A percentile compares a stretch with the other conserved stretches of the same genome.
phyloP scores from a whole-genome alignment of 1,284 basidiomycete genomes.

The Xerocomus amazonicus region DNA sequence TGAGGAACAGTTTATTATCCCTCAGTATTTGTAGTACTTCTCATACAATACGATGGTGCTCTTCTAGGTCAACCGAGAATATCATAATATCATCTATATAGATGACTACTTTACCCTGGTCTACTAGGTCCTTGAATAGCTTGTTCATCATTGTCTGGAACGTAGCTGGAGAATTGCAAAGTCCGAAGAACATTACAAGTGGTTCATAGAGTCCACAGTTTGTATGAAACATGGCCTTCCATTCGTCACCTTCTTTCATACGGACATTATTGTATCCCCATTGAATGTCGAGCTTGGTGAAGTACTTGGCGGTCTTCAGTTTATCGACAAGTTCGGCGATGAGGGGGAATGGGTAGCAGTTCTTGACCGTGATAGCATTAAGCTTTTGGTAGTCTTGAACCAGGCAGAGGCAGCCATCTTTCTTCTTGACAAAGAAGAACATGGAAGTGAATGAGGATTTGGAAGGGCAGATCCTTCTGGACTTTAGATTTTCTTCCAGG shows the following conservation, averaged over 20 bases:
- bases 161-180: background rate
- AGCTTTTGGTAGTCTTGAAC: background rate
- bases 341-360: background rate
- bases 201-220: background rate
- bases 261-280: background rate
- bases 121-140: background rate
- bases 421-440: background rate
- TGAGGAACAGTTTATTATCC: background rate
- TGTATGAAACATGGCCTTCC: background rate
- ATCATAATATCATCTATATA: background rate
- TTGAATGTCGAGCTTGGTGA: background rate
- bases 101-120: background rate
- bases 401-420: background rate
- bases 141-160: background rate
- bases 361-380: background rate
- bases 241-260: background rate
- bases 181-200: background rate
- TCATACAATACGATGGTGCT: background rate
- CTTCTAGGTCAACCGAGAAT: background rate
- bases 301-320: background rate
- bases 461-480: no score
- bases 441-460: no score
- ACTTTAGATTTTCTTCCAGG: no score
- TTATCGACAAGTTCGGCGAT: background rate
- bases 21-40: background rate